These are phyloP conservation scores for Casaregolazyma suthepensis DNA, from an alignment of 1,139 yeast species.

Conservation along the genomic window DNA sequence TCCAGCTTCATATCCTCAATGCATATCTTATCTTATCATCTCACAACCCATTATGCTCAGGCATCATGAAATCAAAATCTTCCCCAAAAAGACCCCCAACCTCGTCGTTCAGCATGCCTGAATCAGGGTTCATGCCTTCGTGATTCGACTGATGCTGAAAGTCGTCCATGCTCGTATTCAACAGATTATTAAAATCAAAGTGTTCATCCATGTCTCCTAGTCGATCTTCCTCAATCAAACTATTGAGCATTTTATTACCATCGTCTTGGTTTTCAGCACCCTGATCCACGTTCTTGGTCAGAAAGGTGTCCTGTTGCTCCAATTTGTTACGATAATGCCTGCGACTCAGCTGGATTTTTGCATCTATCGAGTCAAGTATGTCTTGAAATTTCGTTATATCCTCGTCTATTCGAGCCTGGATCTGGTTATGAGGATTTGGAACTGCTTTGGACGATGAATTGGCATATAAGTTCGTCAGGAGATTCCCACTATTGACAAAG, in stretches of 20 bases:
- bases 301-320: constrained; percentile 9
- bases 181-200: constrained; percentile 15
- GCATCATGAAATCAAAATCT: constrained; percentile 23
- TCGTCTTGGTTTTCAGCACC: constrained; percentile 1
- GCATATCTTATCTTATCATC: not conserved
- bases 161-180: constrained; percentile 14
- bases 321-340: constrained; percentile 13
- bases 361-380: constrained; percentile 22
- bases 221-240: constrained; percentile 8
- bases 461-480: constrained; percentile 19
- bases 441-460: constrained; percentile 20
- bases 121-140: constrained; percentile 6
- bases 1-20: not conserved
- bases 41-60: constrained; percentile 10
- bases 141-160: constrained; percentile 3
- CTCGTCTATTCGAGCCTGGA: constrained; percentile 22
- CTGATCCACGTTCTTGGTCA: not conserved
- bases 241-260: constrained; percentile 3
- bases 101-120: constrained; percentile 9
- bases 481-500: constrained; percentile 23
- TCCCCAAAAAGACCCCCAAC: constrained; percentile 26
- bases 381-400: constrained; percentile 20
- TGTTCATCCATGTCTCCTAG: constrained; percentile 10
- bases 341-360: constrained; percentile 21
- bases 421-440: constrained; percentile 23